Evolutionary conservation across 805 yeast species (phyloP), one percentile per base, ranked within the genome.

Genomic region (Jamesozyma gamospora): DNA sequence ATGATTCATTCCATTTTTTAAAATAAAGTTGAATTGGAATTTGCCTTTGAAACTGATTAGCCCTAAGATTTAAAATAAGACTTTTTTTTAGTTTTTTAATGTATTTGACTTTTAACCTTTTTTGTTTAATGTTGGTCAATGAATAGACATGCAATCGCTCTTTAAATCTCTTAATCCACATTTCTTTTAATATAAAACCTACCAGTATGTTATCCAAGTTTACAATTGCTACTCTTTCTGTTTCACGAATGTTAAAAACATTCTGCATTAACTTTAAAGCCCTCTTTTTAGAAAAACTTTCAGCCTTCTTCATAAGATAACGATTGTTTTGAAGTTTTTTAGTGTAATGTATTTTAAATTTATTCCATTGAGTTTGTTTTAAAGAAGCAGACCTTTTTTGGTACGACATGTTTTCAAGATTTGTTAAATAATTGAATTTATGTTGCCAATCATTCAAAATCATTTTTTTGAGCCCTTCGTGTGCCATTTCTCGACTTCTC

Each of bases 101-200:
- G 13, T 32, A 37, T 13, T 40, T 38, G 13, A 18, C 26, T n/a
- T 35, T 34, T 6, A 38, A 14, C 7, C 32, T 36, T 14, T 47
- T 40, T 13, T 41, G 41, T 11, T 35, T 33, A 1, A 45, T 43
- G 12, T 28, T 37, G 19, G 37, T 29, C 13, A 46, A 35, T 2
- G 48, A 39, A 38, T 49, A 48, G 12, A 35, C 32, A 28, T 41
- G 42, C 5, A 46, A 27, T 7, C 33, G 45, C 25, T 52, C 50
- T 28, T 42, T 19, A 24, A 48, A 50, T 29, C 55, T 43, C 34
- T 42, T 48, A 10, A 15, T 19, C 62, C 60, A 58, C 4, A 52
- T 24, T 6, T 40, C 38, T 12, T 41, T 34, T 25, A 56, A 47
- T 9, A 47, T 36, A 36, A 37, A 42, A 21, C 28, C 28, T 14